These are phyloP conservation scores for Solanum boliviense DNA, from an alignment of 257 asterid genomes.

Conservation along the genomic window DNA sequence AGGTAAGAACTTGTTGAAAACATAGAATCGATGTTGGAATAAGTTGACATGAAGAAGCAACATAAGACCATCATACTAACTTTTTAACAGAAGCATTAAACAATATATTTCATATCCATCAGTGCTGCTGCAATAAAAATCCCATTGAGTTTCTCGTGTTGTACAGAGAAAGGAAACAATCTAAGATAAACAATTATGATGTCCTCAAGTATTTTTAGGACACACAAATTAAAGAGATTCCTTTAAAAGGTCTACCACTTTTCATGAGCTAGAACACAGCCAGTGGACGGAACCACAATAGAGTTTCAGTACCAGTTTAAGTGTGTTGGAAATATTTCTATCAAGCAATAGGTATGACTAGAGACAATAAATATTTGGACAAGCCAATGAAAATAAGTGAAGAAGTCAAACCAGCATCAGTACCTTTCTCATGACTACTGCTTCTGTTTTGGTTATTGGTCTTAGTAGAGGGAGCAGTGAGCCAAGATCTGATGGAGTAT, in stretches of 20 bases:
- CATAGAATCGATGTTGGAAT: not conserved
- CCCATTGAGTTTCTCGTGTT: not conserved
- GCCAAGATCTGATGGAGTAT: conserved; percentile 77
- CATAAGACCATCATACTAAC: not conserved
- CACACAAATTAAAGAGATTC: not conserved
- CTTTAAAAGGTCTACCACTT: not conserved
- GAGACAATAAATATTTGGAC: not conserved
- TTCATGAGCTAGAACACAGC: not conserved
- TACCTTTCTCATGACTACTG: conserved; percentile 15
- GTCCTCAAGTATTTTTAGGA: not conserved
- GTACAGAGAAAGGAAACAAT: not conserved
- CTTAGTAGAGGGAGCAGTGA: conserved; percentile 38
- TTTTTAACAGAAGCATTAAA: not conserved
- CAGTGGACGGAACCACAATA: not conserved
- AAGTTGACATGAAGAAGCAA: not conserved
- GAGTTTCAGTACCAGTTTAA: not conserved
- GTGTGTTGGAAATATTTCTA: not conserved
- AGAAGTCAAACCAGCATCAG: conserved; percentile 21
- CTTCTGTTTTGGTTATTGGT: conserved; percentile 11
- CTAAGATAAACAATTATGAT: not conserved
- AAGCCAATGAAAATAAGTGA: not conserved
- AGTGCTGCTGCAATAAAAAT: not conserved
- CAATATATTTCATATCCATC: not conserved
- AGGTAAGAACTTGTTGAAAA: not conserved
- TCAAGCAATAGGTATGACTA: not conserved